Base-by-base conservation (phyloP, 495 filamentous ascomycete species). In the Pyrenula aspistea region DNA sequence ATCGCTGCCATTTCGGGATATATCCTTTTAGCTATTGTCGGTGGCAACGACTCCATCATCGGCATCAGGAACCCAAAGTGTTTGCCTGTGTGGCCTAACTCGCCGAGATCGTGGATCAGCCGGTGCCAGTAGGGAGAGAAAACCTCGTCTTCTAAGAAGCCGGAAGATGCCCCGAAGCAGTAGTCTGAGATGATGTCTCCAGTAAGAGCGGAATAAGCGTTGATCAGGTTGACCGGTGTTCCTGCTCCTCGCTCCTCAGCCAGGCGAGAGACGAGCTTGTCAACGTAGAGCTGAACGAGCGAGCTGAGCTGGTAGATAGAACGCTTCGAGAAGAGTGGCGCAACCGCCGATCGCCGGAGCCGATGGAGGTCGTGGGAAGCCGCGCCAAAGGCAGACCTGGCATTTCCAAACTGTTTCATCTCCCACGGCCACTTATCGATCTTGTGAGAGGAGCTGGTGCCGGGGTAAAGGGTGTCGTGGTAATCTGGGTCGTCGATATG, bases 321-420 rank as follows among this genome's bases (percentile, higher is more conserved):
- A 12, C 49, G 53, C n/a, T 66, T 65, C 2, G 68, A 69, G 60
- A 80, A 80, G 59, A 73, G 74, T n/a, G 67, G 68, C 52, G 59
- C 67, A 22, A 77, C 31, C 2, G 73, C 65, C 10, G 59, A 62
- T 10, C 71, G 67, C 0, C 76, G 65, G 22, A 66, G 51, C 10
- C 67, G 67, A 63, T 79, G 76, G 10, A 68, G 53, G n/a, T 76
- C 69, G 59, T 79, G 75, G 2, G 62, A 42, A n/a, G 71, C 59
- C 0, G 76, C 75, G 10, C 62, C 65, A 55, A 76, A 73, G 1
- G 55, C 64, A 15, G 64, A 61, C 3, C 11, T 22, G 1, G 49
- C 25, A 2, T 22, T 36, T 12, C 50, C 57, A 25, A 60, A 61
- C 53, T 55, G 54, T 22, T 51, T 42, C 24, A 25, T 20, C 19